Evolutionary conservation across 192 early-diverging fungal species (phyloP), one percentile per base, ranked within the genome.

Genomic region (Phycomyces blakesleeanus): DNA sequence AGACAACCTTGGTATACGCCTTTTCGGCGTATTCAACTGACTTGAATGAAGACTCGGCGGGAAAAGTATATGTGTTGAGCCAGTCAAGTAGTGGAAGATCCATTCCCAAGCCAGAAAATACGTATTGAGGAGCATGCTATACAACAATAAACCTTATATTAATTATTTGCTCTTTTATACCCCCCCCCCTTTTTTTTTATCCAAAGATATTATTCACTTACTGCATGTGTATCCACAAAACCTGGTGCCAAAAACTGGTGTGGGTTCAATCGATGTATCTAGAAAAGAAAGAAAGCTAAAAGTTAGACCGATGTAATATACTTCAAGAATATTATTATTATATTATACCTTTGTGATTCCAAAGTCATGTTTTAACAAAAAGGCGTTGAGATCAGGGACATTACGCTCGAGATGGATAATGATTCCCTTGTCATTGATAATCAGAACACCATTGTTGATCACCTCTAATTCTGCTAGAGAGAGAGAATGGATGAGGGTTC

Each of bases 31-130:
- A 83, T 5, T 80, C 75, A 1, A 71, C 16, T 67, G 88, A 83
- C 18, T 79, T 74, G 66, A 93, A 97, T 52, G 78, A 72, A 59
- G 85, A 74, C 67, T 98, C 96, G 22, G 80, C 76, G 27, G 91
- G 93, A 81, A 96, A 98, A 14, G 93, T 95, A 79, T 94, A 94
- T 34, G 81, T 91, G 39, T 91, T 78, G 27, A 95, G 84, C 95
- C 93, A 94, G 37, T 91, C 84, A 39, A 98, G 87, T 51, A 98
- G 76, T 21, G 91, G 91, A 47, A 97, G 78, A 61, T 94, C 92
- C 76, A 91, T 89, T 16, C 94, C 96, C 11, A 89, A 90, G 26
- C 94, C 96, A 16, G 89, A 79, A 66, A 89, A 95, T 16, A 87
- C 78, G 64, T 90, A 93, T 80, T 98, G 96, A 18, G 96, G 88